Base-by-base conservation (phyloP, 2,329 filamentous ascomycete species). In the Chaetomiaceae sp. region DNA sequence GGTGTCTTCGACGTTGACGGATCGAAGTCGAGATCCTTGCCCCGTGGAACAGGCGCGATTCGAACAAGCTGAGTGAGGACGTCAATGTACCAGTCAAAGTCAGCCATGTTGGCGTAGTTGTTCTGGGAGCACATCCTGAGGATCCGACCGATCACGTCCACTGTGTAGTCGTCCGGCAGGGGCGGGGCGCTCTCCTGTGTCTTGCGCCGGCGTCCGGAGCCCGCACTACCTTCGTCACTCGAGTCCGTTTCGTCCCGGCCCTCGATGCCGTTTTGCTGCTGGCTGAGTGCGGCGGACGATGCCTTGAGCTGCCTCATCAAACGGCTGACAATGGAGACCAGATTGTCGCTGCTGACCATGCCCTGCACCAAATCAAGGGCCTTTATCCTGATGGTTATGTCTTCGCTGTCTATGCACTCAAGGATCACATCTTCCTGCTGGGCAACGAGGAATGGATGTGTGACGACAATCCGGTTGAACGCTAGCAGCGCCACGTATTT, bases 11-110 rank as follows among this genome's bases (percentile, higher is more conserved):
- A 57, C 19, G 58, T 57, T 11, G 58, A 57, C 12, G 60, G 55
- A 9, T 65, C 61, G 7, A 61, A 48, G 33, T 71, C 69, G 5
- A 60, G 60, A 6, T 72, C 69, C 7, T 60, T 57, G 7, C 60
- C 59, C 32, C 69, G 67, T 38, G 74, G 68, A n/a, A 70, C 57
- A 0, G 71, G 85, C 17, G 83, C 72, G 67, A 87, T 75, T 61
- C 84, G 81, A 33, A 96, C 81, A 12, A 98, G 76, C 61, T 95
- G 88, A 5, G 88, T 84, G 24, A 98, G 70, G 22, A 95, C 80
- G 55, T 93, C 87, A 55, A 97, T 85, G 64, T 97, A 97, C 93
- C 93, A 98, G 56, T 96, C 91, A 63, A 98, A 98, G 62, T 98
- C 91, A 42, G 76, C 71, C 38, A 98, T 74, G 60, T 89, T 88